These are phyloP conservation scores for Auxenochlorella protothecoides DNA, from an alignment of 139 green algal species.

Conservation along the genomic window DNA sequence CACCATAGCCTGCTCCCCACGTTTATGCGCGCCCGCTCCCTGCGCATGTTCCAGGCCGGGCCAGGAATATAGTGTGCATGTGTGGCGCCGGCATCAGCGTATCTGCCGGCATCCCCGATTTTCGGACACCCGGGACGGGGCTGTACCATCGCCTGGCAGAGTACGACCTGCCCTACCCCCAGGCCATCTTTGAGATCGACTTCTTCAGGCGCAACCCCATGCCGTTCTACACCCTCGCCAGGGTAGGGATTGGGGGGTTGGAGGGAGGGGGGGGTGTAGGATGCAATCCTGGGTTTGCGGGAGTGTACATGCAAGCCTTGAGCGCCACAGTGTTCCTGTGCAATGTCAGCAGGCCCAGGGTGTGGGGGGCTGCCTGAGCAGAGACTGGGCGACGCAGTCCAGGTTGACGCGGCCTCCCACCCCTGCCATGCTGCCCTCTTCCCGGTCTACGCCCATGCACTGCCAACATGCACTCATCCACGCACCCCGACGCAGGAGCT, in stretches of 20 bases:
- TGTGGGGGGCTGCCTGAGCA: too few species aligned
- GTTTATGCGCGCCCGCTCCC: neutral
- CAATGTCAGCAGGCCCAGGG: too few species aligned
- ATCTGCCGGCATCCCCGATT: constrained; percentile 57
- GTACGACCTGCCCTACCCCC: constrained; percentile 1
- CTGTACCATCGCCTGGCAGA: constrained; percentile 35
- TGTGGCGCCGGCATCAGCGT: constrained; percentile 65
- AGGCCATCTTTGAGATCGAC: constrained; percentile 61
- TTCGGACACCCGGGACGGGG: constrained; percentile 49
- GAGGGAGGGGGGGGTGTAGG: neutral
- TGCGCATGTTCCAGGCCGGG: constrained; percentile 1
- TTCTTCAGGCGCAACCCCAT: constrained; percentile 55
- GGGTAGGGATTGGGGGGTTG: constrained; percentile 12
- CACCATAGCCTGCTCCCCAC: neutral
- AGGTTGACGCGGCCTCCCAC: too few species aligned
- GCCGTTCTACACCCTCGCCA: constrained; percentile 65
- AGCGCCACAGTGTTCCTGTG: too few species aligned
- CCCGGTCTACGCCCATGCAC: too few species aligned
- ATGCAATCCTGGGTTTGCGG: too few species aligned
- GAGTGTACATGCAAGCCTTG: too few species aligned
- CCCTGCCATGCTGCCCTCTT: too few species aligned
- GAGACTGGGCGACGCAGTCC: too few species aligned
- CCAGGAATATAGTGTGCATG: constrained; percentile 44
- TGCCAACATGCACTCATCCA: too few species aligned
- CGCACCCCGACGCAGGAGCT: constrained; percentile 31